Evolutionary conservation across 2,329 filamentous ascomycete species (phyloP), one percentile per base, ranked within the genome.

Genomic region (Cladosporium sp.): DNA sequence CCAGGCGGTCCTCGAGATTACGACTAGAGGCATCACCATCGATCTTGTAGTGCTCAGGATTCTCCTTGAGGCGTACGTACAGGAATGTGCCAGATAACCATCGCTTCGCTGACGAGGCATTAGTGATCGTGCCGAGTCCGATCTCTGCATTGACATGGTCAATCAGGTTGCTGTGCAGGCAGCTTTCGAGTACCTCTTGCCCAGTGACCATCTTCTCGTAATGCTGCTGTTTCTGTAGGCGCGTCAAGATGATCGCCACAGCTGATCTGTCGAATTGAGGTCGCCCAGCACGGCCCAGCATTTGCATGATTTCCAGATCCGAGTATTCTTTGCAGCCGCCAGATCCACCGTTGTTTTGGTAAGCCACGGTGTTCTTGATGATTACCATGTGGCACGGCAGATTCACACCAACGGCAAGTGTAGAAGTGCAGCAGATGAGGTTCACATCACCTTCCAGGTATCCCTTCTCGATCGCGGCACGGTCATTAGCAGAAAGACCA

Each of bases 81-180:
- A 96, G 80, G 71, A 96, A 96, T 0, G 92, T 95, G 1, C 91
- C 87, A 7, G 80, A 80, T 23, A 96, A 85, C 92, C 92, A 96
- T 67, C 80, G 83, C 67, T 88, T 88, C 12, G 92, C 92, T 0
- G 88, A 86, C 1, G 82, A 74, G 0, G 89, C 75, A 69, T 89
- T 84, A 5, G 80, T 84, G 63, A 96, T 87, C 0, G 90, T 93
- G 0, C 90, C 89, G 1, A 96, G 81, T 1, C 89, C 89, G 57
- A 94, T 89, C 73, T 96, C 92, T 1, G 92, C 92, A 72, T 96
- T 96, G 69, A 96, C 77, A 72, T 96, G 91, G 69, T 94, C 91
- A 58, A 93, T 89, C 0, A 96, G 79, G 70, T 94, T 92, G 31
- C 87, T 80, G 77, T 96, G 92, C 7, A 96, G 80, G 78, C 85